Percentiles rank a stretch among this genome's conserved stretches.
phyloP scores from a whole-genome alignment of 192 early-diverging fungal genomes.

The Backusella morwellensis region DNA sequence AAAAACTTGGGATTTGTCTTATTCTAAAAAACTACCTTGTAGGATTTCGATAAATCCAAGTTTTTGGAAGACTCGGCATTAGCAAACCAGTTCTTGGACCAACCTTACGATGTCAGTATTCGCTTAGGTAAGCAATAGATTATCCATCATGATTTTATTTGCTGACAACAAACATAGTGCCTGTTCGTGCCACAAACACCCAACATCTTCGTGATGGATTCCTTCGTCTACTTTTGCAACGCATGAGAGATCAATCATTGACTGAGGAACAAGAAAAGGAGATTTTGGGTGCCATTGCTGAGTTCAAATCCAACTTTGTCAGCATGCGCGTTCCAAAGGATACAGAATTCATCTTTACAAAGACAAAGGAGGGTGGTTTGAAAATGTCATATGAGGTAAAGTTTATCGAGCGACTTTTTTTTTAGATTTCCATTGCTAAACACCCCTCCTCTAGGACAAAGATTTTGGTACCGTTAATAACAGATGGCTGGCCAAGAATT shows the following conservation, averaged over 20 bases:
- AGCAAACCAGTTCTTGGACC: slow-evolving; percentile 29
- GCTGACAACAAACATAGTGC: slow-evolving; percentile 16
- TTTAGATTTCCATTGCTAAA: background rate
- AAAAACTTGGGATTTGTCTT: background rate
- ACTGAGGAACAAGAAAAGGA: slow-evolving; percentile 42
- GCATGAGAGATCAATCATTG: slow-evolving; percentile 37
- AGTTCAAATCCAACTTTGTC: slow-evolving; percentile 51
- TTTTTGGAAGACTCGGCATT: slow-evolving; percentile 33
- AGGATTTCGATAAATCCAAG: slow-evolving; percentile 34
- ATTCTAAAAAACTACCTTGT: background rate
- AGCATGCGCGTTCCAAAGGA: slow-evolving; percentile 45
- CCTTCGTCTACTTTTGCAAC: slow-evolving; percentile 40
- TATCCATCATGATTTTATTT: background rate
- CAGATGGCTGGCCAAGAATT: slow-evolving; percentile 47
- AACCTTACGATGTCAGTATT: slow-evolving; percentile 47
- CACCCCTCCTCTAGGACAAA: slow-evolving; percentile 34
- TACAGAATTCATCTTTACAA: slow-evolving; percentile 48
- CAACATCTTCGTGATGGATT: slow-evolving; percentile 61
- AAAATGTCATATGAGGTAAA: slow-evolving; percentile 35
- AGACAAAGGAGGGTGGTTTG: slow-evolving; percentile 39
- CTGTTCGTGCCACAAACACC: slow-evolving; percentile 45
- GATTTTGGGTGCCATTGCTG: slow-evolving; percentile 47
- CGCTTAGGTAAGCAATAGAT: slow-evolving; percentile 32
- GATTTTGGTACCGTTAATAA: slow-evolving; percentile 35
- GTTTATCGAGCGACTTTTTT: too few species aligned